A percentile compares a stretch with the other conserved stretches of the same genome.
Conservation (phyloP, 2,329 filamentous ascomycete species). For the Aspergillus fructus region DNA sequence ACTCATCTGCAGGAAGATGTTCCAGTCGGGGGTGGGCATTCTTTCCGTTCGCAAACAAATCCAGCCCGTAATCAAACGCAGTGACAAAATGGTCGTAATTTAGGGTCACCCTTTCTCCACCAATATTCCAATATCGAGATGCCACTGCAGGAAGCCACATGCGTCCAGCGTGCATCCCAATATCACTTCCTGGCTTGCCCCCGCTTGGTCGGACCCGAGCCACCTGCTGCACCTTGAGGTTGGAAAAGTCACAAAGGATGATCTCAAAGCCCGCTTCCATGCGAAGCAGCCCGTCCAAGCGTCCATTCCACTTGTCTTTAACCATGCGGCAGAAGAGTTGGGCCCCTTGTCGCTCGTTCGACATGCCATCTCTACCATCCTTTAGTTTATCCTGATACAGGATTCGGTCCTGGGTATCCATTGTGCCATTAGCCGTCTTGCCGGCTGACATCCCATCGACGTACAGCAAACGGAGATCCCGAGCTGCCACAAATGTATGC, state of each 20-base stretch:
- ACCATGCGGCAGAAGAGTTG: constrained; percentile 57
- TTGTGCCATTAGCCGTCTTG: constrained; percentile 63
- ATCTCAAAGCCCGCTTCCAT: constrained; percentile 72
- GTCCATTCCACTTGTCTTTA: constrained; percentile 47
- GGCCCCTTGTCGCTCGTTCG: constrained; percentile 54
- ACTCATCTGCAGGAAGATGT: constrained; percentile 25
- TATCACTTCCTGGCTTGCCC: background rate
- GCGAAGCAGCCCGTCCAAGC: constrained; percentile 63
- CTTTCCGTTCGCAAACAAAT: constrained; percentile 37
- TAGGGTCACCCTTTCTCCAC: constrained; percentile 42
- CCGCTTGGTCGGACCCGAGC: constrained; percentile 23
- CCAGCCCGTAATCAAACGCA: constrained; percentile 45
- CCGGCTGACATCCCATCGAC: constrained; percentile 69
- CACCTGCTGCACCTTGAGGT: constrained; percentile 40
- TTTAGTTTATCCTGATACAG: constrained; percentile 47
- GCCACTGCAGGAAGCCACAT: constrained; percentile 26
- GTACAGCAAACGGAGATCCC: constrained; percentile 62
- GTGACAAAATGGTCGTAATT: constrained; percentile 53
- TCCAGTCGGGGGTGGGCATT: constrained; percentile 42
- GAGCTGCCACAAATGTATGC: constrained; percentile 63
- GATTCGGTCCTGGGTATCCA: constrained; percentile 66
- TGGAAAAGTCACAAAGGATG: constrained; percentile 64
- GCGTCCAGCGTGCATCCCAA: background rate
- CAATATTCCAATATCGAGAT: constrained; percentile 33
- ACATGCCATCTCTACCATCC: constrained; percentile 5